Percentiles rank a stretch among this genome's conserved stretches.
phyloP scores from a whole-genome alignment of 1,139 yeast species.

The Pichia sp. region DNA sequence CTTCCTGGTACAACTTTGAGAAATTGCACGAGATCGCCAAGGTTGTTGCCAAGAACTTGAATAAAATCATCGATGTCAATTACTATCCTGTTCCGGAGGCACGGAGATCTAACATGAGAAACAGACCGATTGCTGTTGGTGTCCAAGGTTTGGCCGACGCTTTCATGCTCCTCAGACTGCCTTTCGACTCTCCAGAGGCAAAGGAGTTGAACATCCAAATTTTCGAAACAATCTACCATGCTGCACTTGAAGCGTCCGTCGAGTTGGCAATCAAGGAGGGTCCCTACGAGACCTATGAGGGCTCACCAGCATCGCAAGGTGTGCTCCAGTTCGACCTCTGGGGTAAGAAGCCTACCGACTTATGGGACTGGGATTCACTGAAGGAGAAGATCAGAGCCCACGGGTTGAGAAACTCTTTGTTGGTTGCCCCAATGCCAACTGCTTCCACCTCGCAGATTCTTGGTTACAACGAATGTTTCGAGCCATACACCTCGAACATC shows the following conservation, averaged over 20 bases:
- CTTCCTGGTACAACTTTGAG: constrained; percentile 48
- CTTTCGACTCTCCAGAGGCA: constrained; percentile 56
- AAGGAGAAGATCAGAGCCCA: constrained; percentile 42
- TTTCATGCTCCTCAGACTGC: constrained; percentile 52
- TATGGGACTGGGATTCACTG: constrained; percentile 53
- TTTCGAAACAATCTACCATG: constrained; percentile 60
- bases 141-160: constrained; percentile 62
- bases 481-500: constrained; percentile 57
- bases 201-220: constrained; percentile 53
- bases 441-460: constrained; percentile 61
- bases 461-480: constrained; percentile 60
- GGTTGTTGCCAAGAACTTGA: constrained; percentile 52
- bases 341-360: constrained; percentile 54
- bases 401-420: constrained; percentile 54
- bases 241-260: constrained; percentile 51
- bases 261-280: constrained; percentile 51
- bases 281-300: constrained; percentile 43
- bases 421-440: constrained; percentile 64
- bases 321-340: constrained; percentile 54
- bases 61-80: constrained; percentile 54
- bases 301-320: constrained; percentile 60
- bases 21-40: constrained; percentile 52
- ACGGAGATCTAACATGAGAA: constrained; percentile 47
- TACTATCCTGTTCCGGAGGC: constrained; percentile 55
- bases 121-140: constrained; percentile 61